Evolutionary conservation across 2,329 filamentous ascomycete genomes (phyloP).

Genomic region (Diplodia scrobiculata): DNA sequence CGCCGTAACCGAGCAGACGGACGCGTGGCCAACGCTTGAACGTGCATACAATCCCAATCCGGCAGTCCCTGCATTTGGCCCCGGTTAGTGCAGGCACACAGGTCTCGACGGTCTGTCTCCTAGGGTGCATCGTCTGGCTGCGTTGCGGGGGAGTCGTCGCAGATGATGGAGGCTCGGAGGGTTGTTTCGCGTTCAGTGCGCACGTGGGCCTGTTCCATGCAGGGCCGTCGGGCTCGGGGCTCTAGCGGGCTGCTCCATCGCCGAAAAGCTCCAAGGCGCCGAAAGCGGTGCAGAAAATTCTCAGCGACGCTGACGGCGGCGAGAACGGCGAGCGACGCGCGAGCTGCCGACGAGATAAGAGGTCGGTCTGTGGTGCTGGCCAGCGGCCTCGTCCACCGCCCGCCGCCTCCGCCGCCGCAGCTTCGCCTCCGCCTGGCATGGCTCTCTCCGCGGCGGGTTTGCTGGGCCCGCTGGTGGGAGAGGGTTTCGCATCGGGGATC

Average conservation of each 20-base stretch:
- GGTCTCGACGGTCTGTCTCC: background rate
- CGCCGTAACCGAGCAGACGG: no score
- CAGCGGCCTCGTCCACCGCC: background rate
- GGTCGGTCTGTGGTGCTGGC: background rate
- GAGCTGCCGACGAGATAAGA: background rate
- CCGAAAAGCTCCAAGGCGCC: conserved; percentile 9
- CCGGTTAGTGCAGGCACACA: no score
- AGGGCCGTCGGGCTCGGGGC: conserved; percentile 5
- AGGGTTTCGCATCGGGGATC: conserved; percentile 17
- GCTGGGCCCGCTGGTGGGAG: conserved; percentile 23
- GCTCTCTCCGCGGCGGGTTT: conserved; percentile 8
- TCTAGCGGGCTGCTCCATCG: background rate
- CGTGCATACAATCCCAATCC: no score
- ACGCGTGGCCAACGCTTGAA: no score
- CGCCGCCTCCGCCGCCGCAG: background rate
- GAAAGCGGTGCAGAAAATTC: conserved; percentile 20
- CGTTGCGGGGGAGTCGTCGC: background rate
- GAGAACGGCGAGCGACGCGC: conserved; percentile 2
- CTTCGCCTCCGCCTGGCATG: conserved; percentile 2
- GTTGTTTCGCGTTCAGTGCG: conserved; percentile 12
- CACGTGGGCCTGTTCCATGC: conserved; percentile 10
- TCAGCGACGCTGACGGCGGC: background rate
- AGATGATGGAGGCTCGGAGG: background rate
- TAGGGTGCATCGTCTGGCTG: background rate
- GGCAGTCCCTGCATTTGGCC: no score